Conservation (phyloP, 129 eudicot genomes). For the Artemisia tridentata region DNA sequence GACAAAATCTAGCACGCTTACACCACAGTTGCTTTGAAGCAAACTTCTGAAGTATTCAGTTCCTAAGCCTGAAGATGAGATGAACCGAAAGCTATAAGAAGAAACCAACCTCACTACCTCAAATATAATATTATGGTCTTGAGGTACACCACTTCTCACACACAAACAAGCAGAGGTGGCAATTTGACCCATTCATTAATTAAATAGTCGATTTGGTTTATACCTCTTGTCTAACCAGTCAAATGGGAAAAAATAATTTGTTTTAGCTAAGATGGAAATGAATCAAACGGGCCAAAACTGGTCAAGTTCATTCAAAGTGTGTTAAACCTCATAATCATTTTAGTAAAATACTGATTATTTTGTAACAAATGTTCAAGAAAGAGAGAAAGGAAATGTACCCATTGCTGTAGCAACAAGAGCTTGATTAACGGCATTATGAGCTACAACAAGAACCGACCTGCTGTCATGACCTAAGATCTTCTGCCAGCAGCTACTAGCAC, state of each 20-base stretch:
- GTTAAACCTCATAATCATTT: no score
- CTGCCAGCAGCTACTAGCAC: slow-evolving; percentile 84
- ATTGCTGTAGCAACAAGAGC: slow-evolving; percentile 95
- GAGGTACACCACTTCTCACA: no score
- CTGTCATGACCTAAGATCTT: slow-evolving; percentile 75
- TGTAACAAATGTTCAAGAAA: background rate
- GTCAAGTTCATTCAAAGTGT: no score
- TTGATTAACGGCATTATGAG: slow-evolving; percentile 98
- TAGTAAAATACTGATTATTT: no score
- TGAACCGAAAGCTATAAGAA: background rate
- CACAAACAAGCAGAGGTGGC: no score
- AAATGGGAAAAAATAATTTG: no score
- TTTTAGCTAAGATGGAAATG: background rate
- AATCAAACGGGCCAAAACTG: no score
- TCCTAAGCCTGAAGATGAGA: slow-evolving; percentile 61
- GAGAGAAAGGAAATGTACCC: slow-evolving; percentile 41
- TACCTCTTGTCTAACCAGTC: no score
- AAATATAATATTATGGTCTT: no score
- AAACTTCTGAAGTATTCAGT: slow-evolving; percentile 83
- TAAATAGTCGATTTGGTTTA: no score
- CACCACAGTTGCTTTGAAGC: slow-evolving; percentile 98
- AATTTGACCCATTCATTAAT: no score
- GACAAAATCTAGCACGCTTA: slow-evolving; percentile 83
- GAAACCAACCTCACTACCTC: background rate
- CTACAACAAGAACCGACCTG: slow-evolving; percentile 88